These are phyloP conservation scores for Coemansia sp. DNA, from an alignment of 192 early-diverging fungal genomes.

Conservation along the genomic window DNA sequence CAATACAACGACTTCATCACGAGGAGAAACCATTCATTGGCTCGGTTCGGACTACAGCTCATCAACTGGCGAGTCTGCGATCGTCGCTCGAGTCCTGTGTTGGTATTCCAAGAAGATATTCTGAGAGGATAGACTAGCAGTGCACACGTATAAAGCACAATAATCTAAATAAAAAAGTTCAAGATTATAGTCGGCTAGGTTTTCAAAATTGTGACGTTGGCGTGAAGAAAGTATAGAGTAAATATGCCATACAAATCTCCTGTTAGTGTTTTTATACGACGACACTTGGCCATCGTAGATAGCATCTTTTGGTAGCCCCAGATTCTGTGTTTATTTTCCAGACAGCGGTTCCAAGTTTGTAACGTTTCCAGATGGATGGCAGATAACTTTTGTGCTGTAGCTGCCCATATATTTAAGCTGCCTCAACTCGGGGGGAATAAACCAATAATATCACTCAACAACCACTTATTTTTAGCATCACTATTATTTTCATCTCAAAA, in stretches of 20 bases:
- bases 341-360: conserved; percentile 8
- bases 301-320: background rate
- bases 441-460: too few relatives aligned
- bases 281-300: conserved; percentile 5
- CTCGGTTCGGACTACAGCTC: too few relatives aligned
- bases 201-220: conserved; percentile 13
- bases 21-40: too few relatives aligned
- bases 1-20: too few relatives aligned
- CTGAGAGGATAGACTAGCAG: too few relatives aligned
- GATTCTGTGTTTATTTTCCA: conserved; percentile 2
- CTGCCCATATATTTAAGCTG: too few relatives aligned
- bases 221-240: conserved; percentile 6
- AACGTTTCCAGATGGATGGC: conserved; percentile 23
- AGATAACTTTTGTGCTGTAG: background rate
- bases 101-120: too few relatives aligned
- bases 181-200: background rate
- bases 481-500: background rate
- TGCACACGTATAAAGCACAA: background rate
- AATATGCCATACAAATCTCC: conserved; percentile 12
- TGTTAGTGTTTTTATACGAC: background rate
- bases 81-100: too few relatives aligned
- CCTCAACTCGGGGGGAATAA: too few relatives aligned
- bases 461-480: too few relatives aligned
- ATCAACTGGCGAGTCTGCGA: too few relatives aligned
- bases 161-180: background rate